Evolutionary conservation across 2,329 filamentous ascomycete genomes (phyloP).

Genomic region (Tolypocladium ovalisporum): DNA sequence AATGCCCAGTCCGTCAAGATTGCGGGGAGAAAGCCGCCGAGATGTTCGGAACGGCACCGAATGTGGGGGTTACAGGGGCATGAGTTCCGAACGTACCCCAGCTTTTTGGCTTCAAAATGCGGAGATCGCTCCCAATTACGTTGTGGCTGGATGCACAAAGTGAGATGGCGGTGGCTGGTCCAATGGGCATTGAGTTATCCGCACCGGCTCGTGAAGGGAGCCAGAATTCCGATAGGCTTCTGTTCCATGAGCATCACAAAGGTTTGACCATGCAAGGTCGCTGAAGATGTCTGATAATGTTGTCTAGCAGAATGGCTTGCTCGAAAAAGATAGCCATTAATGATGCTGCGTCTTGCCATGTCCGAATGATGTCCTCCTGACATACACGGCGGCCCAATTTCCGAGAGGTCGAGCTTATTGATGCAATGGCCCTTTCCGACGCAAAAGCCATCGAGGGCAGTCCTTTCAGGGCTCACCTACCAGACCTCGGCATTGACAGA

Average conservation of each 20-base stretch:
- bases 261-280: background rate
- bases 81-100: background rate
- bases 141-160: background rate
- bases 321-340: background rate
- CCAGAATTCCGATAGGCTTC: background rate
- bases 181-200: background rate
- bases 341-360: background rate
- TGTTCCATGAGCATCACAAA: background rate
- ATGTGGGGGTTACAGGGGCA: background rate
- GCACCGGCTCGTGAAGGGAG: background rate
- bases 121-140: background rate
- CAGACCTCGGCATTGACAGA: background rate
- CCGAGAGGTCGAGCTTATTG: background rate
- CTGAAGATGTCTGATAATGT: background rate
- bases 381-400: background rate
- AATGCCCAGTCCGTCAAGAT: background rate
- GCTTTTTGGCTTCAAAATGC: background rate
- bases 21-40: background rate
- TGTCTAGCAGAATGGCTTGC: background rate
- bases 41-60: background rate
- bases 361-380: background rate
- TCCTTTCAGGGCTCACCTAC: background rate
- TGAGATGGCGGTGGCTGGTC: background rate
- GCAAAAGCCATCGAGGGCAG: background rate
- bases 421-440: background rate